Evolutionary conservation across 257 asterid species (phyloP).

Genomic region (Parsonsia alboflavescens): DNA sequence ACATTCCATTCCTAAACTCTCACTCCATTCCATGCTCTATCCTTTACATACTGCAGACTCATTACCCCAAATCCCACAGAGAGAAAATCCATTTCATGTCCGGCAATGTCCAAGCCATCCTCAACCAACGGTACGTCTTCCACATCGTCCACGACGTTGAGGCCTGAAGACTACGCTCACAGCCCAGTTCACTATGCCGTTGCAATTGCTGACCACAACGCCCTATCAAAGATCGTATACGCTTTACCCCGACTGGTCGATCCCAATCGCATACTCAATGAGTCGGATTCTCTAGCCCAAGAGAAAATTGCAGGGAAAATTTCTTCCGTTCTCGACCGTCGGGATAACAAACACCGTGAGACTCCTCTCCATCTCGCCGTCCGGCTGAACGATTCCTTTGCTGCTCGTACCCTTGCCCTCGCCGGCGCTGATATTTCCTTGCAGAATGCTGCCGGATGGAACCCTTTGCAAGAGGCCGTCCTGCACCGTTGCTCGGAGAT

Average conservation of each 20-base stretch:
- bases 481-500: slow-evolving; percentile 74
- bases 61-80: neutral
- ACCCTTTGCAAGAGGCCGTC: slow-evolving; percentile 80
- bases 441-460: slow-evolving; percentile 94
- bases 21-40: slow-evolving; percentile 14
- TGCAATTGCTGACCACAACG: slow-evolving; percentile 54
- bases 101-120: slow-evolving; percentile 47
- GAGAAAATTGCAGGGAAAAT: slow-evolving; percentile 61
- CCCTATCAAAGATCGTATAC: slow-evolving; percentile 48
- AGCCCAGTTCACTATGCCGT: slow-evolving; percentile 90
- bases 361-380: slow-evolving; percentile 95
- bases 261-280: slow-evolving; percentile 46
- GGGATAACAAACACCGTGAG: slow-evolving; percentile 66
- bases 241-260: slow-evolving; percentile 52
- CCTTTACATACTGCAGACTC: neutral
- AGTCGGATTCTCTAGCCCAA: slow-evolving; percentile 58
- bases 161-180: slow-evolving; percentile 61
- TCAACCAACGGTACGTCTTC: slow-evolving; percentile 23
- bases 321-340: slow-evolving; percentile 69
- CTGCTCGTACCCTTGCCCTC: slow-evolving; percentile 51
- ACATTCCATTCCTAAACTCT: slow-evolving; percentile 21
- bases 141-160: slow-evolving; percentile 40
- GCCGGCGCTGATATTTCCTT: slow-evolving; percentile 90
- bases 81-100: slow-evolving; percentile 4
- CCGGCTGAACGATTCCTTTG: slow-evolving; percentile 64